Conservation (phyloP, 2,329 filamentous ascomycete genomes). For the Nigrospora osmanthi region DNA sequence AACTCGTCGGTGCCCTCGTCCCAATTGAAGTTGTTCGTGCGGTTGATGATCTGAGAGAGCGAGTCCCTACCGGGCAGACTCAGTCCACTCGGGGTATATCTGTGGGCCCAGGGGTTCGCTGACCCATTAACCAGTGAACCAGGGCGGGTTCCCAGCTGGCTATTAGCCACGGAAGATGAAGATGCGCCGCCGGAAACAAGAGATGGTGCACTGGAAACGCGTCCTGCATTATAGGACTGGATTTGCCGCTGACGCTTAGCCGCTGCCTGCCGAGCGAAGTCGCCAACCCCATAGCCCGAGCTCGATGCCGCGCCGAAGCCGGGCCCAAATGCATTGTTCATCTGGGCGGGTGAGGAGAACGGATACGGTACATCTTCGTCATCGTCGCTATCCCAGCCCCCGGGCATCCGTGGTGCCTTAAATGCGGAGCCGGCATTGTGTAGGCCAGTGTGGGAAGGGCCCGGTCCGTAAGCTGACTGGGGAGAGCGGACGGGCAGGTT, state of each 20-base stretch:
- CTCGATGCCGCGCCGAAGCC: neutral
- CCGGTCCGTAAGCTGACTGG: neutral
- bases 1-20: slow-evolving; percentile 22
- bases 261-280: neutral
- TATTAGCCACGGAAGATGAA: neutral
- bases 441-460: neutral
- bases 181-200: neutral
- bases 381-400: neutral
- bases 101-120: slow-evolving; percentile 1
- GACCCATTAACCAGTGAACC: slow-evolving; percentile 3
- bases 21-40: slow-evolving; percentile 29
- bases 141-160: neutral
- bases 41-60: slow-evolving; percentile 27
- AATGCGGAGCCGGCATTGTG: neutral
- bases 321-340: neutral
- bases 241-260: neutral
- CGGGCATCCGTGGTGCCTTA: neutral
- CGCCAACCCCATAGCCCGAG: neutral
- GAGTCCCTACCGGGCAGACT: slow-evolving; percentile 2
- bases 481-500: neutral
- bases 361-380: neutral
- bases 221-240: neutral
- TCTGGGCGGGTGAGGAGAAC: neutral
- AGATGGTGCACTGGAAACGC: neutral
- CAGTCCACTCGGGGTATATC: slow-evolving; percentile 3